Evolutionary conservation across 305 asterid species (phyloP).

Genomic region (Solanum chacoense): DNA sequence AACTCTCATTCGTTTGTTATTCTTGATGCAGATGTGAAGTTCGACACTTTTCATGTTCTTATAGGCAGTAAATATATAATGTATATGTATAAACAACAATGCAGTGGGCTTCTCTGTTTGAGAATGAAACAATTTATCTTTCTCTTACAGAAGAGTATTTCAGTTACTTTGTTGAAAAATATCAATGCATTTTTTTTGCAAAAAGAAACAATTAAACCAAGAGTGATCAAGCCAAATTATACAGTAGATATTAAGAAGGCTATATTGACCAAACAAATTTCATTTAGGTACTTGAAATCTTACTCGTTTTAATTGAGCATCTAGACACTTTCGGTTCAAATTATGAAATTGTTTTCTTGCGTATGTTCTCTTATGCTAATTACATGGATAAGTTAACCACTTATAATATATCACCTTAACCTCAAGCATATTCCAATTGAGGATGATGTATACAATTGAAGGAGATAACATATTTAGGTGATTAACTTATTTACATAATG

Average conservation of each 20-base stretch:
- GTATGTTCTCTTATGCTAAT: background rate
- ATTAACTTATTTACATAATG: background rate
- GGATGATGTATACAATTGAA: fast-evolving
- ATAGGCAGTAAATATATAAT: background rate
- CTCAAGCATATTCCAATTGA: background rate
- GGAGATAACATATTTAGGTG: background rate
- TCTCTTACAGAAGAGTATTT: constrained; percentile 37
- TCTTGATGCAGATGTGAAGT: constrained; percentile 28
- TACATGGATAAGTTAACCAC: background rate
- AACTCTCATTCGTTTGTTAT: constrained; percentile 13
- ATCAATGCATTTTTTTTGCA: constrained; percentile 45
- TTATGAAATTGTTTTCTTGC: background rate
- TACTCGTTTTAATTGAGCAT: background rate
- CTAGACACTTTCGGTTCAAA: background rate
- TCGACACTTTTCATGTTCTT: background rate
- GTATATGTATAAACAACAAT: background rate
- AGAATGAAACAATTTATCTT: constrained; percentile 16
- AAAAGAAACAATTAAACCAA: background rate
- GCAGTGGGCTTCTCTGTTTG: constrained; percentile 39
- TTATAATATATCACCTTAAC: background rate
- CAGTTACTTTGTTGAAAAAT: constrained; percentile 26
- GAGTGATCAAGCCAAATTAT: background rate
- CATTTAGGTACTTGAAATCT: background rate
- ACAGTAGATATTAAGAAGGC: background rate
- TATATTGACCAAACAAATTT: background rate